Evolutionary conservation across 441 rosid species (phyloP).

Genomic region (Euphorbia schlechtendalii): DNA sequence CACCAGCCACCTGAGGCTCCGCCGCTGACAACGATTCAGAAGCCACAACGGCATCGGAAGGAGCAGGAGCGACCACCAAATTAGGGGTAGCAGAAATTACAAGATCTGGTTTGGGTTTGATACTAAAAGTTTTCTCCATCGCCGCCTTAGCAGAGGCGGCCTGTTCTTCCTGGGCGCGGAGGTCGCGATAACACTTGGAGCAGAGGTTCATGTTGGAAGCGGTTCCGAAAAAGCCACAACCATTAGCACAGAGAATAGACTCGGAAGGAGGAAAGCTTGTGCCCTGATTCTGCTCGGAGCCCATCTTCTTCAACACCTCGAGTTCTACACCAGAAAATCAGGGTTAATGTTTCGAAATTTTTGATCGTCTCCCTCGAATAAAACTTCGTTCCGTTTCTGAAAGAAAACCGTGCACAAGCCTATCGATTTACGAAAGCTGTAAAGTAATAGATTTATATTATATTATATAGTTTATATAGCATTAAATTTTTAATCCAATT

Average conservation of each 20-base stretch:
- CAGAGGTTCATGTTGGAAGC: conserved; percentile 77
- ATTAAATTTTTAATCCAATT: not conserved
- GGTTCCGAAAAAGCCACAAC: conserved; percentile 82
- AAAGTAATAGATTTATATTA: not conserved
- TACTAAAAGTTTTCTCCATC: conserved; percentile 45
- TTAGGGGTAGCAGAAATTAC: not conserved
- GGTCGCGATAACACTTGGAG: conserved; percentile 69
- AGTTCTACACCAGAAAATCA: conserved; percentile 15
- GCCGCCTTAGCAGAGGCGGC: conserved; percentile 60
- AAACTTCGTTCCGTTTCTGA: not conserved
- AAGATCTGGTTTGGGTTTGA: conserved; percentile 25
- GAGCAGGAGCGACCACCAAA: not conserved
- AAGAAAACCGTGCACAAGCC: not conserved
- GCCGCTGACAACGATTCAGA: conserved; percentile 11
- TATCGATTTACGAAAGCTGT: not conserved
- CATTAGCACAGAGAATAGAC: conserved; percentile 64
- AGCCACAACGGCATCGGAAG: not conserved
- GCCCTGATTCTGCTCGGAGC: conserved; percentile 65
- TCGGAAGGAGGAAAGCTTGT: conserved; percentile 60
- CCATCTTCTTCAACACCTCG: conserved; percentile 32
- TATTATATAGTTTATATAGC: not conserved
- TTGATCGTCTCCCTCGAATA: not conserved
- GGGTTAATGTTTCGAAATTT: conserved; percentile 16
- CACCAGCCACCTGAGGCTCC: conserved; percentile 15
- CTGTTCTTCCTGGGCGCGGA: conserved; percentile 49